phyloP scores from a whole-genome alignment of 1,139 yeast genomes.

The Wickerhamiella infanticola region DNA sequence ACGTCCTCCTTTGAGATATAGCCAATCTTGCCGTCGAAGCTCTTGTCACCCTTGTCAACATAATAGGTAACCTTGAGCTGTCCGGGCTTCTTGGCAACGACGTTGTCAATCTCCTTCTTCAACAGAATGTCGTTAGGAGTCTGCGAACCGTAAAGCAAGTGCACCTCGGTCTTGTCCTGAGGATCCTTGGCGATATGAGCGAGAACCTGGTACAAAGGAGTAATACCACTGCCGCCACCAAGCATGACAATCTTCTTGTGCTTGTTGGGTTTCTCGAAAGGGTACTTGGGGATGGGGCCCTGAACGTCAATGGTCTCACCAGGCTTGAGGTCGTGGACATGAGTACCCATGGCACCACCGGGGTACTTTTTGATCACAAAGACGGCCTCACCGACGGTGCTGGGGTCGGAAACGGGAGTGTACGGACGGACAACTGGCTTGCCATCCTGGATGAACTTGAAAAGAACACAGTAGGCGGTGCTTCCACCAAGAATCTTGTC shows the following conservation, averaged over 20 bases:
- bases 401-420: constrained; percentile 72
- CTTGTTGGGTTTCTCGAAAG: constrained; percentile 60
- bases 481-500: constrained; percentile 66
- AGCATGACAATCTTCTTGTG: constrained; percentile 66
- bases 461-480: constrained; percentile 61
- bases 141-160: constrained; percentile 66
- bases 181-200: constrained; percentile 39
- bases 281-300: constrained; percentile 90
- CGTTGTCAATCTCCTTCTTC: constrained; percentile 54
- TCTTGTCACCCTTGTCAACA: constrained; percentile 50
- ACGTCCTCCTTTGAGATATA: constrained; percentile 30
- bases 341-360: constrained; percentile 69
- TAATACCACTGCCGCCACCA: constrained; percentile 96
- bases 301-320: constrained; percentile 79
- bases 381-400: constrained; percentile 58
- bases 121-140: constrained; percentile 64
- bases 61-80: constrained; percentile 67
- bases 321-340: constrained; percentile 53
- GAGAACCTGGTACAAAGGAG: constrained; percentile 81
- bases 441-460: constrained; percentile 49
- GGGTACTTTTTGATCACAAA: constrained; percentile 76
- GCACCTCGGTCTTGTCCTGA: constrained; percentile 69
- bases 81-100: constrained; percentile 45
- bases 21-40: constrained; percentile 41
- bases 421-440: constrained; percentile 87